Percentiles rank a stretch among this genome's conserved stretches.
Evolutionary conservation across 2,329 filamentous ascomycete genomes (phyloP).

Genomic region (Penicillium sp.): DNA sequence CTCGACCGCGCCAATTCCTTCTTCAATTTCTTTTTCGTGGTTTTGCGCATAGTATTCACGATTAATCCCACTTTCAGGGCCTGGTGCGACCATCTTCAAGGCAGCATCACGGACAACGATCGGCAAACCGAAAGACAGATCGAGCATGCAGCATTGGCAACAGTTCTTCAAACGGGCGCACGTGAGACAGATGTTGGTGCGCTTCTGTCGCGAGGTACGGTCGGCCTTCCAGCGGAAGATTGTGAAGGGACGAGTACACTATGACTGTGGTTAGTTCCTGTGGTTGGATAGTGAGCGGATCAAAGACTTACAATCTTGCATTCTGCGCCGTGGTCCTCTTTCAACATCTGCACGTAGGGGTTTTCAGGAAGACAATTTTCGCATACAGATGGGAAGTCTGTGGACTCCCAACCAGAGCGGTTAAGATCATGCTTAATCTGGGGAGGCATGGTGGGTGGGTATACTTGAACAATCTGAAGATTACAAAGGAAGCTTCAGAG

Average conservation of each 20-base stretch:
- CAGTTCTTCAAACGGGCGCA: conserved; percentile 98
- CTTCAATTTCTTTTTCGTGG: conserved; percentile 92
- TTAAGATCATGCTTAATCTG: conserved; percentile 97
- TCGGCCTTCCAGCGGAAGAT: conserved; percentile 94
- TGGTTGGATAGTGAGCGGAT: background rate
- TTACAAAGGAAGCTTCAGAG: background rate
- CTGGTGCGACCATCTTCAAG: conserved; percentile 95
- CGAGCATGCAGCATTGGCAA: conserved; percentile 98
- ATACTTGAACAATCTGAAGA: conserved; percentile 1
- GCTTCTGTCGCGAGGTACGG: conserved; percentile 86
- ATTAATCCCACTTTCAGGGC: conserved; percentile 89
- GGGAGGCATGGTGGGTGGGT: conserved; percentile 61
- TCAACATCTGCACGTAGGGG: conserved; percentile 98
- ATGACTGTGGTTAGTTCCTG: conserved; percentile 5
- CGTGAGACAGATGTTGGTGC: conserved; percentile 93
- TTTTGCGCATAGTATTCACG: conserved; percentile 97
- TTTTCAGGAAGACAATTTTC: conserved; percentile 95
- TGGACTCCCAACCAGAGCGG: conserved; percentile 89
- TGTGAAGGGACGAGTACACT: conserved; percentile 91
- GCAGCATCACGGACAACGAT: conserved; percentile 95
- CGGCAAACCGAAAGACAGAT: conserved; percentile 91
- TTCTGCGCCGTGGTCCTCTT: conserved; percentile 90
- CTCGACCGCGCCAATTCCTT: conserved; percentile 80
- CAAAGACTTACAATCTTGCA: conserved; percentile 61
- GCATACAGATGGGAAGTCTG: conserved; percentile 55